phyloP scores from a whole-genome alignment of 176 grass and related monocot species.

The Hsuehochloa calcarea region DNA sequence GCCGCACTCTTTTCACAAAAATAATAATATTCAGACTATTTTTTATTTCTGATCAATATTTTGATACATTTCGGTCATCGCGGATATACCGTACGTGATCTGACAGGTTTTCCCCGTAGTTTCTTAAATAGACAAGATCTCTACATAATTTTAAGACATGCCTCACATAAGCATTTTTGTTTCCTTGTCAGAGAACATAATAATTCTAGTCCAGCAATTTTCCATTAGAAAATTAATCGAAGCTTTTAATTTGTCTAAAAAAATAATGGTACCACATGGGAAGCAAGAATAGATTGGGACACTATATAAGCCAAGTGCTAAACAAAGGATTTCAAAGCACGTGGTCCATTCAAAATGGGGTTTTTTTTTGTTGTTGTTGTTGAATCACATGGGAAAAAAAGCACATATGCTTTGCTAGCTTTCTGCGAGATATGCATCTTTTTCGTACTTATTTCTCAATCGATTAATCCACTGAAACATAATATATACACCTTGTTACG shows the following conservation, averaged over 20 bases:
- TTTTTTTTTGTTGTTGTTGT: too few relatives aligned
- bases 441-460: not conserved
- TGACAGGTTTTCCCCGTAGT: not conserved
- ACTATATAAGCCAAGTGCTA: not conserved
- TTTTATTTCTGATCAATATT: too few relatives aligned
- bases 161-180: not conserved
- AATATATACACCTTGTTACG: not conserved
- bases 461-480: not conserved
- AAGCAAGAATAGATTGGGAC: not conserved
- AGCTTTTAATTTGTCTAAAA: not conserved
- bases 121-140: not conserved
- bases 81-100: not conserved
- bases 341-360: not conserved
- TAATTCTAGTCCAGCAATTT: not conserved
- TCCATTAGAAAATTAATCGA: not conserved
- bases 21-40: too few relatives aligned
- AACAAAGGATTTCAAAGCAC: slow-evolving; percentile 1
- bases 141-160: not conserved
- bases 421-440: not conserved
- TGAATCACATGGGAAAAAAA: not conserved
- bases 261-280: not conserved
- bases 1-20: too few relatives aligned
- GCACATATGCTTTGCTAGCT: not conserved
- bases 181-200: not conserved
- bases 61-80: too few relatives aligned